Evolutionary conservation across 345 rosid genomes (phyloP), one percentile per base, ranked within the genome.

Genomic region (Aurinia saxatilis): DNA sequence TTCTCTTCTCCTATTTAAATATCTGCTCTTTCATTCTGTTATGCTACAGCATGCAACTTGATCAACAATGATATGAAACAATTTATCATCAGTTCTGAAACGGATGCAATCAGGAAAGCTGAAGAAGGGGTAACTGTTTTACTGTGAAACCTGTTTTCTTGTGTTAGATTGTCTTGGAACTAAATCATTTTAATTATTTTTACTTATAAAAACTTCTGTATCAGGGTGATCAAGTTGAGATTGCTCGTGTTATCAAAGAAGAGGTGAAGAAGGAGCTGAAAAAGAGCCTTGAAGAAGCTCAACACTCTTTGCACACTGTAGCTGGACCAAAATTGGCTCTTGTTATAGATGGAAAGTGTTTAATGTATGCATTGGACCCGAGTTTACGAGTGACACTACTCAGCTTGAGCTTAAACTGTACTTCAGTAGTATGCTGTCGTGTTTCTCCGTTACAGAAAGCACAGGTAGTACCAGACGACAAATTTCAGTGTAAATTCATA

Each of bases 381-480:
- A 82, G 77, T 65, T 74, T 93, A 65, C 90, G 97, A 13, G 87
- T 80, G 55, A 84, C 72, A 74, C 81, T 93, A 25, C 95, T 93
- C 73, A 90, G 82, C 77, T 74, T 93, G 78, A 87, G 99, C 82
- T 75, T 93, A 83, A 93, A 90, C 71, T 93, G 99, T 67, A 77
- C 77, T 71, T 87, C 99, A 54, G 99, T 93, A 61, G 96, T 90
- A 68, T 93, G 99, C 79, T 93, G 99, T 65, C 90, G 99, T 56
- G 99, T 93, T 70, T 93, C 99, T 71, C 99, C 99, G 34, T 73
- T 93, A 55, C 99, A 93, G 81, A 93, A 93, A 77, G 99, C 99
- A 54, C 99, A 93, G 95, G 99, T 93, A 56, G 66, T 27, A 63
- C 19, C 7, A 46, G 36, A 18, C 34, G 40, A 25, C 19, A 3